Evolutionary conservation across 176 grass and related monocot genomes (phyloP), one percentile per base, ranked within the genome.

Genomic region (Stipa capillata): DNA sequence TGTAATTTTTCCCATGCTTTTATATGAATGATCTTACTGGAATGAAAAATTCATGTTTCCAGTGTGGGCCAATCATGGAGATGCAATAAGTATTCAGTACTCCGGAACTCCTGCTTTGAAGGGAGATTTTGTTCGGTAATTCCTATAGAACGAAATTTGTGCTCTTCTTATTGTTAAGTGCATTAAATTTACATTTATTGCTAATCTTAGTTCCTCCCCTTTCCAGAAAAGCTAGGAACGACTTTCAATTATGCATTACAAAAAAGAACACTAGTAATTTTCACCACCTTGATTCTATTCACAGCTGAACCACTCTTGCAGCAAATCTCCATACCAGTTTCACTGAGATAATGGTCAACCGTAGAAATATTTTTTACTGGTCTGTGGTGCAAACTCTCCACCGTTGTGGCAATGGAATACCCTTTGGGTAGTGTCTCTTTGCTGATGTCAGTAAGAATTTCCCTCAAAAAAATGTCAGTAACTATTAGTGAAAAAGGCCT

Each of bases 31-130:
- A 72, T 72, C 55, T 65, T 82, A 24, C 56, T 82, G 54, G 31
- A 72, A n/a, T 69, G n/a, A 69, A 71, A 64, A 17, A 53, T 61
- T 85, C 17, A 15, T 65, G 10, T 67, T 87, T 85, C 83, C 73
- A 99, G 96, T 99, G 86, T 99, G 96, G 92, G 96, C 92, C 39
- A 95, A 91, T 78, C 96, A 99, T 89, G 96, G 96, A 82, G 96
- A 99, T 93, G 90, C 89, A 78, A 91, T 99, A 87, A 99, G 92
- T 78, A 95, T 91, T 80, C 96, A 95, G 87, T 99, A 99, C 81
- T 99, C 96, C 28, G 96, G 96, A 65, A 99, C 96, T 89, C 88
- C 90, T 50, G 96, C 96, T 37, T 76, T 99, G 65, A 99, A 99
- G 72, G 96, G 96, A 86, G 96, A 99, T 88, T 99, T 95, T 85